A percentile compares a stretch with the other conserved stretches of the same genome.
These are phyloP conservation scores for Kuraishia cidri DNA, from an alignment of 805 yeast genomes.

Conservation along the genomic window DNA sequence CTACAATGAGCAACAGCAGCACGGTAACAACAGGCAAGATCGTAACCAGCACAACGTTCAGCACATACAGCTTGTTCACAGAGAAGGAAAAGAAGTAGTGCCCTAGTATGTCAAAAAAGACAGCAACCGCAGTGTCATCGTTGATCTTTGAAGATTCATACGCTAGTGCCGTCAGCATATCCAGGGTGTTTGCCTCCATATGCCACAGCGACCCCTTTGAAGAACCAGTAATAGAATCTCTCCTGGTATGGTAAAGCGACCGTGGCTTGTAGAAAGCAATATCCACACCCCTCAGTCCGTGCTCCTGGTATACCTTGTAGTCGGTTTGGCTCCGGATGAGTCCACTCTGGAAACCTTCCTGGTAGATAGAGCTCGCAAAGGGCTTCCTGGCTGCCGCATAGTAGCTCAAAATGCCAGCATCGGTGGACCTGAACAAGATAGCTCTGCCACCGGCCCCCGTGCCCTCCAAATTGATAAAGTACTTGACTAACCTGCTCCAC, in stretches of 20 bases:
- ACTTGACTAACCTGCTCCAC: conserved; percentile 54
- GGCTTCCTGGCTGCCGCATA: conserved; percentile 53
- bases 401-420: conserved; percentile 57
- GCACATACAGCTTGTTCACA: conserved; percentile 33
- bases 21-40: conserved; percentile 45
- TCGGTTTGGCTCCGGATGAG: conserved; percentile 79
- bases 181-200: conserved; percentile 69
- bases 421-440: conserved; percentile 75
- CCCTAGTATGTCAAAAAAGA: conserved; percentile 60
- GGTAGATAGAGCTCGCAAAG: conserved; percentile 72
- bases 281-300: conserved; percentile 79
- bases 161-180: conserved; percentile 40
- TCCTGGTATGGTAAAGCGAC: conserved; percentile 70
- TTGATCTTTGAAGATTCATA: conserved; percentile 21
- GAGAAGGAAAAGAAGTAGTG: conserved; percentile 45
- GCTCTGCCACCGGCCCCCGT: conserved; percentile 91
- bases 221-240: conserved; percentile 60
- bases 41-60: conserved; percentile 43
- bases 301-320: conserved; percentile 56
- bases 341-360: conserved; percentile 74
- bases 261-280: conserved; percentile 86
- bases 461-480: conserved; percentile 80
- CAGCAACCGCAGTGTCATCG: conserved; percentile 33
- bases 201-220: conserved; percentile 71
- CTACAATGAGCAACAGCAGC: conserved; percentile 36